Evolutionary conservation across 139 green algal species (phyloP).

Genomic region (Coccomyxa sp.): DNA sequence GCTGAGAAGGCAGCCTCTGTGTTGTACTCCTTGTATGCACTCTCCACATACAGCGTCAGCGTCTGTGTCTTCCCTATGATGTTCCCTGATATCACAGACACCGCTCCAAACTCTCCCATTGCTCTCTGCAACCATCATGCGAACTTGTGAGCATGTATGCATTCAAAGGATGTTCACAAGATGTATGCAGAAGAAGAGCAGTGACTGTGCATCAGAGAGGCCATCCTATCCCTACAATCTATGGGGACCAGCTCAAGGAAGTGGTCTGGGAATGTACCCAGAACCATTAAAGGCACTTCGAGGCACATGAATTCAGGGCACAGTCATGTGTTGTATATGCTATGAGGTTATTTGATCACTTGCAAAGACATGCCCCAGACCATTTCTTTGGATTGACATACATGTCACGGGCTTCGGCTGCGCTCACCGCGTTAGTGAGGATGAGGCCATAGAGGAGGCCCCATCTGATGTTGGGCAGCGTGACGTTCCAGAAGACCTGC

Average conservation of each 20-base stretch:
- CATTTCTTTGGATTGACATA: too few relatives aligned
- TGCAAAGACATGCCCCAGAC: too few relatives aligned
- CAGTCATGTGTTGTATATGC: too few relatives aligned
- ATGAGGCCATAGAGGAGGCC: constrained; percentile 87
- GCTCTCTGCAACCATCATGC: constrained; percentile 42
- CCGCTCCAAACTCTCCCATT: constrained; percentile 88
- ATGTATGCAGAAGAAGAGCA: neutral
- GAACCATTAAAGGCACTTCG: too few relatives aligned
- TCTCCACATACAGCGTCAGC: constrained; percentile 85
- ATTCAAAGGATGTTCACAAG: neutral
- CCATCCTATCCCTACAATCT: too few relatives aligned
- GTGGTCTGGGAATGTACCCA: too few relatives aligned
- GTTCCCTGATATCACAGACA: constrained; percentile 87
- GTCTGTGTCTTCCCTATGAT: constrained; percentile 90
- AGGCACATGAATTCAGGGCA: too few relatives aligned
- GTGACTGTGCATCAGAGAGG: neutral
- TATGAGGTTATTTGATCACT: too few relatives aligned
- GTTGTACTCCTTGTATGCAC: constrained; percentile 84
- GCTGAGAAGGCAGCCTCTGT: constrained; percentile 75
- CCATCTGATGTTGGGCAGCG: constrained; percentile 85
- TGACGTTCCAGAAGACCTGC: constrained; percentile 89
- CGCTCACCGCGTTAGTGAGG: constrained; percentile 71
- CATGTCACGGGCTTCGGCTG: too few relatives aligned
- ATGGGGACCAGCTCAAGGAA: too few relatives aligned
- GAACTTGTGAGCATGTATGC: neutral